Percentiles rank a stretch among this genome's conserved stretches.
Evolutionary conservation across 1,284 basidiomycete genomes (phyloP).

Genomic region (Singerocomus rubriflavus): DNA sequence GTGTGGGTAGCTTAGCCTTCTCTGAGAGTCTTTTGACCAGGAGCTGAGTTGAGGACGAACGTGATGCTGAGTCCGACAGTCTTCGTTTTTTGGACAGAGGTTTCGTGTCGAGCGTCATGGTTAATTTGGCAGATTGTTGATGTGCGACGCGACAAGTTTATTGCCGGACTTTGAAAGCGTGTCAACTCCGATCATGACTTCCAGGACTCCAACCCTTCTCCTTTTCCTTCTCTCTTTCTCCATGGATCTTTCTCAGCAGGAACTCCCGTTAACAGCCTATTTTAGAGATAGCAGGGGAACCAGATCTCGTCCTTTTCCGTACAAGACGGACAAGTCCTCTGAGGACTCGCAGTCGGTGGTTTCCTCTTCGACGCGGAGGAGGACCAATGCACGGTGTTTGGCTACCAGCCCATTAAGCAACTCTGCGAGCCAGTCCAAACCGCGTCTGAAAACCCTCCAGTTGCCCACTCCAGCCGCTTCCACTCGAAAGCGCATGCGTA

Average conservation of each 20-base stretch:
- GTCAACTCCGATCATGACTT: slow-evolving; percentile 37
- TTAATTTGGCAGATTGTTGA: neutral
- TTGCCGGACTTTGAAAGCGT: slow-evolving; percentile 31
- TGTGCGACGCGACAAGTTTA: slow-evolving; percentile 32
- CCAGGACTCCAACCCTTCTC: neutral
- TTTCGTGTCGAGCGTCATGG: slow-evolving; percentile 32
- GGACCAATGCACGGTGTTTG: neutral
- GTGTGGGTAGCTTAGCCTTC: slow-evolving; percentile 82
- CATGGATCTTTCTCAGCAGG: slow-evolving; percentile 35
- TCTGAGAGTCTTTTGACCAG: slow-evolving; percentile 85
- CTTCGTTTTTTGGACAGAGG: slow-evolving; percentile 57
- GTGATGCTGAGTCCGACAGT: slow-evolving; percentile 39
- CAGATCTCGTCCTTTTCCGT: neutral
- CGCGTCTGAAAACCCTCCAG: slow-evolving; percentile 11
- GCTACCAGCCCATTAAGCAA: neutral
- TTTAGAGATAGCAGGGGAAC: slow-evolving; percentile 19
- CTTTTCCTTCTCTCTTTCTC: neutral
- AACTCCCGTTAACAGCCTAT: slow-evolving; percentile 30
- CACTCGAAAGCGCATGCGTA: slow-evolving; percentile 16
- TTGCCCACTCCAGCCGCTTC: slow-evolving; percentile 26
- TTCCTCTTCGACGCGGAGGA: slow-evolving; percentile 23
- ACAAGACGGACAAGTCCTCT: slow-evolving; percentile 4
- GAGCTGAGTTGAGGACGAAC: slow-evolving; percentile 47
- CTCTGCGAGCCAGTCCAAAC: slow-evolving; percentile 4
- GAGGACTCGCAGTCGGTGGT: slow-evolving; percentile 2